These are phyloP conservation scores for Aspergillus wentii DNA, from an alignment of 495 filamentous ascomycete species.

Conservation along the genomic window DNA sequence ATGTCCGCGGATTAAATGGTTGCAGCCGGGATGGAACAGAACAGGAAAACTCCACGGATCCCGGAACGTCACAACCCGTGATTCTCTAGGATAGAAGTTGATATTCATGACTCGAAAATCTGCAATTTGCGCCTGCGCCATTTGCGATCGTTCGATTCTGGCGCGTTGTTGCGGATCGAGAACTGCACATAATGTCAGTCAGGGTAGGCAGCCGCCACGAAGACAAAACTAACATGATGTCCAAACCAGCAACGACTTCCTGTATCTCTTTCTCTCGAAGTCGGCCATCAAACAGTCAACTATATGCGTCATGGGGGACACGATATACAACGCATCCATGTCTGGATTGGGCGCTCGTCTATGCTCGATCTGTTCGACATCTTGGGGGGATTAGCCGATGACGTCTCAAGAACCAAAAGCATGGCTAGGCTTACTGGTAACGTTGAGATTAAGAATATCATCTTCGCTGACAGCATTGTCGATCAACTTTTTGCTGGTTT, in stretches of 20 bases:
- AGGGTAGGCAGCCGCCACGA: neutral
- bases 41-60: conserved; percentile 95
- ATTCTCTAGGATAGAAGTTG: conserved; percentile 87
- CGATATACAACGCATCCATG: conserved; percentile 91
- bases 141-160: conserved; percentile 51
- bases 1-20: conserved; percentile 72
- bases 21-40: conserved; percentile 86
- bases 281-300: conserved; percentile 92
- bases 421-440: conserved; percentile 75
- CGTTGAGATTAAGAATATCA: conserved; percentile 90
- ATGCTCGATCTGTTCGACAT: conserved; percentile 88
- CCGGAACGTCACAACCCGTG: conserved; percentile 81
- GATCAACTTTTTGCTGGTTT: conserved; percentile 70
- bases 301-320: conserved; percentile 78
- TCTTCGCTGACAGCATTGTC: conserved; percentile 88
- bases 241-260: conserved; percentile 75
- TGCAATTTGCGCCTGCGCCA: conserved; percentile 67
- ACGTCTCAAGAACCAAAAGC: no score
- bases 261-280: conserved; percentile 75
- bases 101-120: conserved; percentile 70
- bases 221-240: conserved; percentile 56
- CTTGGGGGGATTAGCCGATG: conserved; percentile 45
- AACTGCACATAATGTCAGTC: conserved; percentile 27
- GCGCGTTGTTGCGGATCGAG: conserved; percentile 49
- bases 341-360: conserved; percentile 69